Evolutionary conservation across 2,329 filamentous ascomycete species (phyloP).

Genomic region (Neonectria magnoliae): DNA sequence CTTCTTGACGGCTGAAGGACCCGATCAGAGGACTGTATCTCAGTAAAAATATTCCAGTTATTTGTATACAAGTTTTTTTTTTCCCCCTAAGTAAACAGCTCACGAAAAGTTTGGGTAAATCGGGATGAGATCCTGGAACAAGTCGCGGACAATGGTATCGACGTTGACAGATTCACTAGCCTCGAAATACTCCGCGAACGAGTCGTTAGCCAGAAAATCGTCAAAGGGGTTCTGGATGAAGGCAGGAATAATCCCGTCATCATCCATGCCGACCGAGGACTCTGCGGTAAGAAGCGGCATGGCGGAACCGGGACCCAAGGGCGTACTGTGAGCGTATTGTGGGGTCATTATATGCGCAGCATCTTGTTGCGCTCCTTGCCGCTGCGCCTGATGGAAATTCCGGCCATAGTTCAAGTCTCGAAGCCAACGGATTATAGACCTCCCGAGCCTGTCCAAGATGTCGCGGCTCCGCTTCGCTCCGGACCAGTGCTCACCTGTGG

Average conservation of each 20-base stretch:
- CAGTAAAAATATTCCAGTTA: background rate
- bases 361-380: background rate
- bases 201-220: conserved; percentile 37
- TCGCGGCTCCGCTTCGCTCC: conserved; percentile 59
- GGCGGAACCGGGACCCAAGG: conserved; percentile 9
- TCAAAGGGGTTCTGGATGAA: conserved; percentile 39
- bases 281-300: conserved; percentile 7
- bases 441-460: conserved; percentile 53
- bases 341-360: background rate
- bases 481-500: conserved; percentile 62
- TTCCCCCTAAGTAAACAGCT: background rate
- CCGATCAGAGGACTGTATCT: conserved; percentile 2
- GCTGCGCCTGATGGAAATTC: background rate
- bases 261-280: background rate
- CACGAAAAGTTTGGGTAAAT: conserved; percentile 33
- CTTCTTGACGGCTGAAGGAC: conserved; percentile 63
- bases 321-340: conserved; percentile 1
- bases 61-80: background rate
- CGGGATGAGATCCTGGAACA: conserved; percentile 52
- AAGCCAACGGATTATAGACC: conserved; percentile 45
- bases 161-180: conserved; percentile 44
- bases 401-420: conserved; percentile 15
- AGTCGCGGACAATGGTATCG: conserved; percentile 46
- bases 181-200: conserved; percentile 44
- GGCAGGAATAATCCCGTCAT: background rate